Base-by-base conservation (phyloP, 2,329 filamentous ascomycete genomes). In the Pseudogymnoascus verrucosus region DNA sequence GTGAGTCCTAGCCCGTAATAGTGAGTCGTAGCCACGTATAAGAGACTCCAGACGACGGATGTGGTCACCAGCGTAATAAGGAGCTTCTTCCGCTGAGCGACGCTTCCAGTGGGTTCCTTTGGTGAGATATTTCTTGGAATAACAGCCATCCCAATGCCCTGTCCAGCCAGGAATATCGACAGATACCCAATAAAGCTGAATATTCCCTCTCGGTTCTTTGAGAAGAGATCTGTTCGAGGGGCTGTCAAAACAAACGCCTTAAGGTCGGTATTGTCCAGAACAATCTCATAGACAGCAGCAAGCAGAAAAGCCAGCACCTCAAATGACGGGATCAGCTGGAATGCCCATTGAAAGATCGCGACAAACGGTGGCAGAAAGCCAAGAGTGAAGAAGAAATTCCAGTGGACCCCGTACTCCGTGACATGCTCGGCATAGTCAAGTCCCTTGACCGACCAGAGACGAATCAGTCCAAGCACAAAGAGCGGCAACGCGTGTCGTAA, bases 351-450 rank as follows among this genome's bases (percentile, higher is more conserved):
- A 65, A 93, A 90, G 0, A 95, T 74, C 28, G 93, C 92, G 62
- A 96, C 87, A 71, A 96, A 96, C 0, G 93, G 93, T 0, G 93
- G 91, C 23, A 99, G 78, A 59, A 97, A 84, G 5, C 87, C 93
- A 8, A 99, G 81, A 0, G 95, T 99, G 77, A 98, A 98, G 82
- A 99, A 99, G 76, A 99, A 99, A 76, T 99, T 99, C 95, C 95
- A 99, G 76, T 99, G 95, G 8, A 99, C 91, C 47, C 95, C 95
- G 73, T 99, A 99, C 74, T 99, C 95, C 12, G 91, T 92, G 64
- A 97, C 91, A 78, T 99, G 95, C 75, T 99, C 95, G 2, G 93
- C 93, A 73, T 99, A 99, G 73, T 98, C 92, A 31, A 97, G 79
- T 5, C 91, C 90, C 77, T 99, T 99, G 72, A 98, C 93, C 69